Percentiles rank a stretch among this genome's conserved stretches.
phyloP scores from a whole-genome alignment of 2,329 filamentous ascomycete genomes.

The Immersiporthe knoxdaviesiana region DNA sequence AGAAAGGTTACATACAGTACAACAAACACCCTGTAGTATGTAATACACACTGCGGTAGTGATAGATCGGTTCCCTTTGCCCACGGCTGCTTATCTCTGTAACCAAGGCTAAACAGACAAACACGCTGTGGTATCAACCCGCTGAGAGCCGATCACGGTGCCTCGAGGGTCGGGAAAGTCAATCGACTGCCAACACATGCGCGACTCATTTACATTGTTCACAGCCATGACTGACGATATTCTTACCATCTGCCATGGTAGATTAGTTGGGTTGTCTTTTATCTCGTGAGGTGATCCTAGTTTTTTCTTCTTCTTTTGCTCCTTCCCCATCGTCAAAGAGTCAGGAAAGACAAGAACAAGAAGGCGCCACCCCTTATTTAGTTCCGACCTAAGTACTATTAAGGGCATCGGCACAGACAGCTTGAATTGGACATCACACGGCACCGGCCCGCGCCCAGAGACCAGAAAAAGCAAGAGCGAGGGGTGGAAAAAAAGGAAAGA shows the following conservation, averaged over 20 bases:
- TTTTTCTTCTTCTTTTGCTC: background rate
- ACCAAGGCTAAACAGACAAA: background rate
- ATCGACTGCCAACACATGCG: background rate
- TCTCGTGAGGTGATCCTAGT: slow-evolving; percentile 19
- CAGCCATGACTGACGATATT: slow-evolving; percentile 7
- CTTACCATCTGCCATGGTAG: background rate
- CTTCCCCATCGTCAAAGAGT: background rate
- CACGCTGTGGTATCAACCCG: background rate
- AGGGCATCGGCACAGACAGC: slow-evolving; percentile 8
- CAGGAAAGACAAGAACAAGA: background rate
- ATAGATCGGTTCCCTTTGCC: background rate
- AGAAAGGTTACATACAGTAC: background rate
- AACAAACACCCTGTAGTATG: background rate
- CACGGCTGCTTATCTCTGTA: background rate
- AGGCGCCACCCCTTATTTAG: background rate
- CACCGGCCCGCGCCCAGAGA: slow-evolving; percentile 10
- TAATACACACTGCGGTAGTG: background rate
- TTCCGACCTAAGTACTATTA: no score
- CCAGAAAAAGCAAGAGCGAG: background rate
- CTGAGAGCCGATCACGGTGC: slow-evolving; percentile 12
- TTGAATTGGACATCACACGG: slow-evolving; percentile 8
- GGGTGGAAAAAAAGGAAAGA: background rate
- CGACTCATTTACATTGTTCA: slow-evolving; percentile 20
- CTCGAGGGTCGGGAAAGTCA: background rate
- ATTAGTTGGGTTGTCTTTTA: background rate